Base-by-base conservation (phyloP, 805 yeast genomes). In the Kregervanrija pseudodelftensis region DNA sequence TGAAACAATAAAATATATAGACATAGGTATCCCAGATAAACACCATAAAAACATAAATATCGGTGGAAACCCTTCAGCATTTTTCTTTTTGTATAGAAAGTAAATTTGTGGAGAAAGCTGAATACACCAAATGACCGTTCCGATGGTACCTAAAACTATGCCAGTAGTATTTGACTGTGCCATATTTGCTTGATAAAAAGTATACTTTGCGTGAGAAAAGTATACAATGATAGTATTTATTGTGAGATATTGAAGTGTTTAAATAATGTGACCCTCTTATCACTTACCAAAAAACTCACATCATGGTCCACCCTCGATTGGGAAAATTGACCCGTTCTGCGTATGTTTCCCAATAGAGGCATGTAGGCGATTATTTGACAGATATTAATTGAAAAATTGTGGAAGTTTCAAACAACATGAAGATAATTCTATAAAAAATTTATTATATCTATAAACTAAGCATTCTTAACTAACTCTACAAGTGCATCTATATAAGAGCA, bases 71-170 rank as follows among this genome's bases (percentile, higher is more conserved):
- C 98, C 98, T 12, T 82, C 85, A 45, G 95, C 83, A 61, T 88
- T 80, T 56, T 91, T 89, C 8, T 76, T 74, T 44, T 72, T 72
- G 70, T 77, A 85, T 5, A 63, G 53, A 60, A 85, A 87, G 61
- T 81, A 73, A 43, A 82, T 72, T 40, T 63, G 98, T 0, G 98
- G 98, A 1, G 85, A 70, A 41, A 91, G 67, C 65, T 91, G 98
- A 49, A 91, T 70, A 62, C 98, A 91, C 97, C 97, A 91, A 45
- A 86, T 70, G 1, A 91, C 82, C 0, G 98, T 91, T 2, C 96
- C 98, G 3, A 86, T 72, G 9, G 96, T 90, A 3, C 89, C 95
- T 45, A 88, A 70, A 1, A 84, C 85, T 40, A 85, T 87, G 11
- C 87, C 77, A 1, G 85, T 85, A 4, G 71, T 50, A 33, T 49